phyloP scores from a whole-genome alignment of 805 yeast species.

The Saccharomycopsis vini region DNA sequence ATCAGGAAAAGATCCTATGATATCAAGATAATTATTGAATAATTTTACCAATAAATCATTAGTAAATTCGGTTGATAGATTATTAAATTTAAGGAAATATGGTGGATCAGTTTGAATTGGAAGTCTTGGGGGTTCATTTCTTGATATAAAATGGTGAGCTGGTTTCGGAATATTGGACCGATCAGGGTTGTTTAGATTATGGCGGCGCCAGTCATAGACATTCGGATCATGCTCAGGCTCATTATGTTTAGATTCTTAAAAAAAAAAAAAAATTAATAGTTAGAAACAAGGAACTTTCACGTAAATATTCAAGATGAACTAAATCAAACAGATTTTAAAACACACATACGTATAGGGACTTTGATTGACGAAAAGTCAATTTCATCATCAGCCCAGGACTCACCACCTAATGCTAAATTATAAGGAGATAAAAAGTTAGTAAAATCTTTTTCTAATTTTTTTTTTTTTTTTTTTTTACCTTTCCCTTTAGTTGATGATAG shows the following conservation, averaged over 20 bases:
- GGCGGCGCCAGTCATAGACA: slow-evolving; percentile 5
- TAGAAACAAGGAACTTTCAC: too few species aligned
- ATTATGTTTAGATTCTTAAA: background rate
- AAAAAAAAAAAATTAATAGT: background rate
- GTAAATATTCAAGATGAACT: too few species aligned
- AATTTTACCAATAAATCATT: slow-evolving; percentile 13
- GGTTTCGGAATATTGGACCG: background rate
- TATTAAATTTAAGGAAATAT: slow-evolving; percentile 52
- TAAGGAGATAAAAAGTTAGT: background rate
- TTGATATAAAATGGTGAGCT: background rate
- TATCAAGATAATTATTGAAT: slow-evolving; percentile 18
- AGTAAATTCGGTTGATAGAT: slow-evolving; percentile 48
- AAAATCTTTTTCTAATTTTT: too few species aligned
- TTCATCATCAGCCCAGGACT: slow-evolving; percentile 67
- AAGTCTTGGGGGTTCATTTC: slow-evolving; percentile 4
- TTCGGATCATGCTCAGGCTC: slow-evolving; percentile 1
- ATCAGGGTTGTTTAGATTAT: slow-evolving; percentile 6
- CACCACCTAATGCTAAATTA: slow-evolving; percentile 23
- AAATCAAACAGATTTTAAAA: too few species aligned
- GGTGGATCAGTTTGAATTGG: slow-evolving; percentile 39
- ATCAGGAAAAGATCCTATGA: slow-evolving; percentile 25
- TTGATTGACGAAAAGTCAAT: slow-evolving; percentile 55
- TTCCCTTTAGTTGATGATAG: too few species aligned
- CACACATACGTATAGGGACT: slow-evolving; percentile 29
- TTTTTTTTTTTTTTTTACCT: background rate